Evolutionary conservation across 257 asterid species (phyloP).

Genomic region (Eustoma russellianum): DNA sequence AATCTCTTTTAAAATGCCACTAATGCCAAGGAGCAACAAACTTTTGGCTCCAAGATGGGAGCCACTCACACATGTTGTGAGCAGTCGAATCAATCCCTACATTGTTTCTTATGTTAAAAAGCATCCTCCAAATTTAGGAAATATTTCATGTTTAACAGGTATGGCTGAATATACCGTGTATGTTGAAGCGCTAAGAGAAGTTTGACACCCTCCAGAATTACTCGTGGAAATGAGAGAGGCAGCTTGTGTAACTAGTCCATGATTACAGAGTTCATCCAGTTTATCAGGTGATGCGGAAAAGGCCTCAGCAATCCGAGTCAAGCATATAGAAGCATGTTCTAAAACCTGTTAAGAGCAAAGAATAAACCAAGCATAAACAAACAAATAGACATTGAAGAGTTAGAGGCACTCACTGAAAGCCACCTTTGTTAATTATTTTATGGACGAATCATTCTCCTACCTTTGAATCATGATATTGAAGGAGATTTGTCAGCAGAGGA

Average conservation of each 20-base stretch:
- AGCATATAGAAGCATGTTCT: conserved; percentile 92
- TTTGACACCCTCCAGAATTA: conserved; percentile 86
- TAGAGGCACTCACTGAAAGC: background rate
- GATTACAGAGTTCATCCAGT: conserved; percentile 92
- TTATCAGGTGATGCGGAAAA: conserved; percentile 91
- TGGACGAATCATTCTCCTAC: conserved; percentile 21
- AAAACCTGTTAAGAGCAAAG: conserved; percentile 38
- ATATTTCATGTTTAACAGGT: background rate
- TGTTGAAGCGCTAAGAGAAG: conserved; percentile 85
- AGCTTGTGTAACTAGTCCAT: conserved; percentile 91
- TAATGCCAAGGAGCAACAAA: conserved; percentile 77
- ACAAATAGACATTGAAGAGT: background rate
- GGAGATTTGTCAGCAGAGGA: conserved; percentile 90
- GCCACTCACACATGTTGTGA: conserved; percentile 90
- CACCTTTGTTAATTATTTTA: background rate
- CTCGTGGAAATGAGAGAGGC: conserved; percentile 83
- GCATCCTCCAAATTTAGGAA: conserved; percentile 10
- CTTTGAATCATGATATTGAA: conserved; percentile 98
- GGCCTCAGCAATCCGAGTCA: conserved; percentile 97
- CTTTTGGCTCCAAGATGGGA: conserved; percentile 88
- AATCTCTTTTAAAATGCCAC: conserved; percentile 88
- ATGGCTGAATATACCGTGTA: conserved; percentile 53
- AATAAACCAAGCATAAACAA: background rate
- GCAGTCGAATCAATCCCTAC: conserved; percentile 94
- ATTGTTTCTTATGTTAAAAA: conserved; percentile 20